Base-by-base conservation (phyloP, 805 yeast species). In the Candida hispaniensis region DNA sequence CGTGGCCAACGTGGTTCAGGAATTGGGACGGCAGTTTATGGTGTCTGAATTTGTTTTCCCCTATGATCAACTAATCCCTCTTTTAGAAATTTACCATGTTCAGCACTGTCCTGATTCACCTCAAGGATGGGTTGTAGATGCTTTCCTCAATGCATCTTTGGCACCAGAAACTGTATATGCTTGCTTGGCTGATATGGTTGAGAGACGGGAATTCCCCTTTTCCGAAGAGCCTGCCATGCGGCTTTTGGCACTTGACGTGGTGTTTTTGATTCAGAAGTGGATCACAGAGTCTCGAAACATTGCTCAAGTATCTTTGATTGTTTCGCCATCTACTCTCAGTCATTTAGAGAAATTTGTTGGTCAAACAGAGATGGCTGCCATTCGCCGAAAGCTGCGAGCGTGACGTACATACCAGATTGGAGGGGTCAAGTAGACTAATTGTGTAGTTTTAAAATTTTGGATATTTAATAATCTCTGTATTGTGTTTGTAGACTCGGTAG, bases 21-120 rank as follows among this genome's bases (percentile, higher is more conserved):
- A 27, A 47, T 61, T 78, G 34, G 95, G 94, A 1, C 63, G 70
- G 40, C 71, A 70, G 50, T 62, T 83, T 32, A 64, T 71, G 35
- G 68, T 69, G 14, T 73, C 80, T 25, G 94, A 83, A 47, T 66
- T 72, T 48, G 79, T 85, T 3, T 83, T 86, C 61, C 93, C 95
- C 12, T 65, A 80, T 5, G 71, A 71, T 44, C 75, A 73, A 39
- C 61, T 86, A 29, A 62, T 82, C 45, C 77, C 80, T 40, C 61
- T 78, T 41, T 59, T 81, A 29, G 65, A 76, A 44, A 70, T 69
- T 44, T 66, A 73, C 46, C 61, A 78, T 24, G 60, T 62, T 21
- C 69, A 64, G 36, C 46, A 52, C 26, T 45, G 55, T 24, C 59
- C 62, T 34, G 50, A 41, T 47, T 67, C 52, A 48, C 76, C 46